Evolutionary conservation across 176 grass and related monocot genomes (phyloP).

Genomic region (Juncus effusus): DNA sequence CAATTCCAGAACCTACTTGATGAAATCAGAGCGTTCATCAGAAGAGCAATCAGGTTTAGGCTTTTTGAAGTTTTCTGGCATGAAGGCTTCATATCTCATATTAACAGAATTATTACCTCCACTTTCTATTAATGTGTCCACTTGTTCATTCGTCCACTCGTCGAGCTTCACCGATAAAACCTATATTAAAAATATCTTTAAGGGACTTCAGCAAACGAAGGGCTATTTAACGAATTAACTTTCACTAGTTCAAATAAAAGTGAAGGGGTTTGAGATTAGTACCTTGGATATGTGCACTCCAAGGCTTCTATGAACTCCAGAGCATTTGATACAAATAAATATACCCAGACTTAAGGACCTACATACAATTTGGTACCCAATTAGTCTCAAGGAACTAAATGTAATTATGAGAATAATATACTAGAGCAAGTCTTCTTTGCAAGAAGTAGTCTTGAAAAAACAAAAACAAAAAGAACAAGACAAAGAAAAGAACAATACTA

Average conservation of each 20-base stretch:
- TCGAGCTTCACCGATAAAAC: slow-evolving; percentile 84
- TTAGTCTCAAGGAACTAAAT: slow-evolving; percentile 7
- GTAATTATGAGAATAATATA: slow-evolving; percentile 16
- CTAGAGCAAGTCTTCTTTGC: too few species aligned
- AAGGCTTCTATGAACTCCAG: slow-evolving; percentile 88
- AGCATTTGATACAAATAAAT: slow-evolving; percentile 99
- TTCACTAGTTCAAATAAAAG: background rate
- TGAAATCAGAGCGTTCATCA: slow-evolving; percentile 69
- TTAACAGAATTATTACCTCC: slow-evolving; percentile 75
- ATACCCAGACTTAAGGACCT: slow-evolving; percentile 85
- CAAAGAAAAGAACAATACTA: too few species aligned
- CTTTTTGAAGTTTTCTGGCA: slow-evolving; percentile 59
- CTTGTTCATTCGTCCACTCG: slow-evolving; percentile 91
- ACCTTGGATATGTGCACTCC: slow-evolving; percentile 95
- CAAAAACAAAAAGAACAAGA: too few species aligned
- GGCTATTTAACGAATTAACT: background rate
- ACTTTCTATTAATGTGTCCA: slow-evolving; percentile 52
- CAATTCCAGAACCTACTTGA: slow-evolving; percentile 38
- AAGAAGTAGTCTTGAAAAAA: too few species aligned
- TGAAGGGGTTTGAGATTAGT: background rate
- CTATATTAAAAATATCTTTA: slow-evolving; percentile 40
- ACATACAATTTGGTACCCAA: slow-evolving; percentile 11
- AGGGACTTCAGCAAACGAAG: background rate
- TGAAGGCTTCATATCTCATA: slow-evolving; percentile 74
- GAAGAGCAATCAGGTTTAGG: slow-evolving; percentile 70